Evolutionary conservation across 179 eudicot species (phyloP), one percentile per base, ranked within the genome.

Genomic region (Sideroxylon spinosum): DNA sequence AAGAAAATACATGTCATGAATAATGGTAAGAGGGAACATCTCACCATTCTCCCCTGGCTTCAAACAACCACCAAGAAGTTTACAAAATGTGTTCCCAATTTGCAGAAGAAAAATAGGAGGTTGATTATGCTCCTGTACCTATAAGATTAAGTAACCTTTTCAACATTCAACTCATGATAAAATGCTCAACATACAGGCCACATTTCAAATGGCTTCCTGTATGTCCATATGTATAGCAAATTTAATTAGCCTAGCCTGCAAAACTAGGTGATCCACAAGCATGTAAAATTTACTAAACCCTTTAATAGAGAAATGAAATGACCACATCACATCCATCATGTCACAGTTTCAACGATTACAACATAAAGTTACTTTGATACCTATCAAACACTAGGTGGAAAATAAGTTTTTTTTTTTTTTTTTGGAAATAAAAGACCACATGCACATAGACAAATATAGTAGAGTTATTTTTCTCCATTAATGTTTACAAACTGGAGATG

Each of bases 11-110:
- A 70, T 67, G 53, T 70, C 50, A 28, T 5, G 17, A n/a, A n/a
- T n/a, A n/a, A n/a, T n/a, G n/a, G n/a, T n/a, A n/a, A n/a, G n/a
- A n/a, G n/a, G n/a, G n/a, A n/a, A n/a, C n/a, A n/a, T n/a, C n/a
- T 19, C 63, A 93, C 98, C 98, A 85, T 86, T 91, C 85, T 95
- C 98, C 73, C 98, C 98, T n/a, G 97, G 97, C 85, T 90, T 91
- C 84, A 95, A 71, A 69, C 99, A 92, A 32, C 99, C 99, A 60
- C 99, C 98, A 5, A 97, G 99, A 81, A 95, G 98, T 85, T 93
- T 95, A 86, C 95, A 91, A 77, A 95, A 91, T 22, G 98, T 93
- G 82, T 93, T 91, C 28, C 98, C 98, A 65, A 91, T 93, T 75
- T 82, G 85, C 55, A 78, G 67, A 6, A 79, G 85, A 50, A 78